phyloP scores from a whole-genome alignment of 148 eudicot species.

The Rhododendron kiyosumense region DNA sequence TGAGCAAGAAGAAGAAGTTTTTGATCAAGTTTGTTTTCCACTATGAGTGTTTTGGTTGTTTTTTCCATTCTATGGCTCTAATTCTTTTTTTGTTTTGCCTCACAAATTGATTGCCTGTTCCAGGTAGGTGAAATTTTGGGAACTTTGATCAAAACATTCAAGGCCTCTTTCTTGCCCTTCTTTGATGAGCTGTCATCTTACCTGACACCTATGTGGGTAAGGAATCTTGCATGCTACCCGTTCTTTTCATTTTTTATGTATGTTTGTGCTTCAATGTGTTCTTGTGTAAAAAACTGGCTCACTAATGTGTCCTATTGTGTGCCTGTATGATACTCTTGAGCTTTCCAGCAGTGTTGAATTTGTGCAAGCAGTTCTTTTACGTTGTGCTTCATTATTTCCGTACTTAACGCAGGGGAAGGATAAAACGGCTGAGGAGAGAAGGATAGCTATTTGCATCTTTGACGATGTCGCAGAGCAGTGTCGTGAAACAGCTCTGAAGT shows the following conservation, averaged over 20 bases:
- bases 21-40: conserved; percentile 68
- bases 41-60: not conserved
- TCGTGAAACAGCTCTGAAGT: conserved; percentile 92
- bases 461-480: conserved; percentile 97
- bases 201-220: conserved; percentile 94
- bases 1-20: conserved; percentile 95
- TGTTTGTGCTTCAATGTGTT: not conserved
- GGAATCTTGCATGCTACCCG: conserved; percentile 14
- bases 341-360: not conserved
- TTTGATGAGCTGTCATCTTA: conserved; percentile 89
- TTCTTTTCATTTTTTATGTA: not conserved
- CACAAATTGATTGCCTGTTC: conserved; percentile 12
- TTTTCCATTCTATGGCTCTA: not conserved
- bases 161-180: conserved; percentile 86
- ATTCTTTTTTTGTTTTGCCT: conserved; percentile 6
- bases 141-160: conserved; percentile 83
- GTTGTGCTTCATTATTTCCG: not conserved
- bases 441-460: conserved; percentile 95
- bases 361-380: not conserved
- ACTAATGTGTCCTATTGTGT: not conserved
- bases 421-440: conserved; percentile 87
- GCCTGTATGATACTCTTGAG: not conserved
- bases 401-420: conserved; percentile 69
- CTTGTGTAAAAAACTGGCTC: not conserved
- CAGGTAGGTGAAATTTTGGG: conserved; percentile 94